These are phyloP conservation scores for Fusarium coffeatum DNA, from an alignment of 2,329 filamentous ascomycete species.

Conservation along the genomic window DNA sequence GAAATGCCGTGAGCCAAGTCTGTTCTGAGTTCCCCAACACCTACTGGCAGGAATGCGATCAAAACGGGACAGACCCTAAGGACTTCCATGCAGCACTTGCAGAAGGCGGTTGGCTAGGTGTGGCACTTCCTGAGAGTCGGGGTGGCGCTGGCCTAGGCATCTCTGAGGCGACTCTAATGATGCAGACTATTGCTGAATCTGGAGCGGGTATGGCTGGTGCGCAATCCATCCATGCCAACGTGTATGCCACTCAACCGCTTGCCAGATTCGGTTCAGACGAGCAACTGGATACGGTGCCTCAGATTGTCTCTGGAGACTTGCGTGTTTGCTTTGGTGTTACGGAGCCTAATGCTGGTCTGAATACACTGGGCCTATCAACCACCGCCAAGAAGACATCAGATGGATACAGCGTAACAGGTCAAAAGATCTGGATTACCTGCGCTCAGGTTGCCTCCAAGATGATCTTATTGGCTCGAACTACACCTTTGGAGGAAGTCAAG, in stretches of 20 bases:
- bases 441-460: conserved; percentile 86
- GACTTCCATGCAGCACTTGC: conserved; percentile 82
- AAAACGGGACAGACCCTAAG: conserved; percentile 75
- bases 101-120: conserved; percentile 82
- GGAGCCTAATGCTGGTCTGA: conserved; percentile 82
- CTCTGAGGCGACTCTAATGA: conserved; percentile 86
- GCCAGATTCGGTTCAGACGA: conserved; percentile 76
- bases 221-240: conserved; percentile 72
- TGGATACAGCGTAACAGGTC: conserved; percentile 76
- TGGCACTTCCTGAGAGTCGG: conserved; percentile 78
- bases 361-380: conserved; percentile 78
- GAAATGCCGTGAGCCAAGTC: conserved; percentile 75
- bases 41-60: conserved; percentile 82
- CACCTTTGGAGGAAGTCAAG: conserved; percentile 71
- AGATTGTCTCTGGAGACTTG: conserved; percentile 77
- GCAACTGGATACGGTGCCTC: conserved; percentile 73
- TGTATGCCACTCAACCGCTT: conserved; percentile 81
- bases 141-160: conserved; percentile 82
- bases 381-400: conserved; percentile 65
- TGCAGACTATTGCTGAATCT: conserved; percentile 82
- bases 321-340: conserved; percentile 85
- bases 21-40: conserved; percentile 79
- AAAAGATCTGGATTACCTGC: conserved; percentile 92
- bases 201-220: conserved; percentile 83
- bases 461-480: conserved; percentile 84